A percentile compares a stretch with the other conserved stretches of the same genome.
Evolutionary conservation across 1,284 basidiomycete genomes (phyloP).

Genomic region (Trichosporon sp.): DNA sequence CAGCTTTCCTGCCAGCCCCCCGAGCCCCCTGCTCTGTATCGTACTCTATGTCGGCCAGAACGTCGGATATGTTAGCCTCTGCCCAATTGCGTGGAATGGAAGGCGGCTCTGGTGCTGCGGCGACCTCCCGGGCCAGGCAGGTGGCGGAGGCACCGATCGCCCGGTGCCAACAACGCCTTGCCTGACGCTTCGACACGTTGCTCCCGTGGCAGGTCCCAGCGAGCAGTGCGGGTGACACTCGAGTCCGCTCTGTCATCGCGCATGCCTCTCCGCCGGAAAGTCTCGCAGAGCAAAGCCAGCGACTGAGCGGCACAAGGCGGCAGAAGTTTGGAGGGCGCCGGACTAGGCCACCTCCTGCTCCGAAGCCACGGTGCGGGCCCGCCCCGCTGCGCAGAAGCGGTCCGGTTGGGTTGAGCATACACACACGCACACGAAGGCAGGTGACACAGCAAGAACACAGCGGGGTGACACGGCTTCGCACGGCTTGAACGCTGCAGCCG

Average conservation of each 20-base stretch:
- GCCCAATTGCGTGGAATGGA: background rate
- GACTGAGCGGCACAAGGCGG: background rate
- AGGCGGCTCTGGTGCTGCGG: background rate
- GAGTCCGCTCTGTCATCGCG: background rate
- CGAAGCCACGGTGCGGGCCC: too few species aligned
- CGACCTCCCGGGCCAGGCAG: background rate
- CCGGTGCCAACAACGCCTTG: background rate
- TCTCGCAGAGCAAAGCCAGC: too few species aligned
- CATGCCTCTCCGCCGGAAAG: too few species aligned
- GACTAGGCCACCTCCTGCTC: background rate
- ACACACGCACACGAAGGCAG: background rate
- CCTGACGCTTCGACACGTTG: background rate
- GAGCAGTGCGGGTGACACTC: background rate
- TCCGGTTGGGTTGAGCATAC: background rate
- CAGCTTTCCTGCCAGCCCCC: too few species aligned
- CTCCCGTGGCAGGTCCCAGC: background rate
- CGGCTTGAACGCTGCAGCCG: too few species aligned
- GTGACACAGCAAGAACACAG: background rate
- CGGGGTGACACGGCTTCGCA: background rate
- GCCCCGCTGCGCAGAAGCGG: background rate
- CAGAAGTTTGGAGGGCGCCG: background rate
- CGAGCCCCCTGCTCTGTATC: too few species aligned
- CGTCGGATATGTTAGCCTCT: background rate
- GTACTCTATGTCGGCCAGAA: too few species aligned
- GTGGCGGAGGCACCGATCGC: background rate